Percentiles rank a stretch among this genome's conserved stretches.
Conservation (phyloP, 768 basidiomycete species). For the Goffeauzyma gilvescens region DNA sequence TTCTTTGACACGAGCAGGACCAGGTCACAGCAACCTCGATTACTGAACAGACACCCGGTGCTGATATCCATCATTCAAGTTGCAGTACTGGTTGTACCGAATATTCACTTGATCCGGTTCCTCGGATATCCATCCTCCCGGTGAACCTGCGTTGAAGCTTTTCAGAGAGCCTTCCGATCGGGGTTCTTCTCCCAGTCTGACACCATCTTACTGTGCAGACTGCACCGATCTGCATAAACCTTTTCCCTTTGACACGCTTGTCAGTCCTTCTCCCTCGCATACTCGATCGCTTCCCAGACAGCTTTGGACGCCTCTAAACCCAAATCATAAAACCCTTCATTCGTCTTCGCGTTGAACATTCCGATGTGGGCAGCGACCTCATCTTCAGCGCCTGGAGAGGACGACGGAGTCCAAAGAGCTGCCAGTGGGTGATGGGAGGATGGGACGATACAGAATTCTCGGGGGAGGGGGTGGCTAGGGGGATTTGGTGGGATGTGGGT, state of each 20-base stretch:
- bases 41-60: too few species aligned
- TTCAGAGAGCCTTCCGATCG: too few species aligned
- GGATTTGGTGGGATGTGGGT: slow-evolving; percentile 52
- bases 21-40: too few species aligned
- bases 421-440: slow-evolving; percentile 28
- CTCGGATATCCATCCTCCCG: too few species aligned
- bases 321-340: slow-evolving; percentile 78
- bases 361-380: slow-evolving; percentile 71
- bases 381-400: slow-evolving; percentile 50
- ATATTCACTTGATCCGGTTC: too few species aligned
- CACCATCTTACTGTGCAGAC: too few species aligned
- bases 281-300: slow-evolving; percentile 23
- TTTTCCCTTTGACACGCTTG: background rate
- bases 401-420: slow-evolving; percentile 44
- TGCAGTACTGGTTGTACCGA: too few species aligned
- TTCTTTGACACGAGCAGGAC: too few species aligned
- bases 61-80: too few species aligned
- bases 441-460: slow-evolving; percentile 68
- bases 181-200: too few species aligned
- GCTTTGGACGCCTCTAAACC: slow-evolving; percentile 47
- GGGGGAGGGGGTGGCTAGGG: slow-evolving; percentile 39
- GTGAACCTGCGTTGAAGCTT: too few species aligned
- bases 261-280: slow-evolving; percentile 13
- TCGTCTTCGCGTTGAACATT: slow-evolving; percentile 64
- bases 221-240: too few species aligned